Conservation (phyloP, 1,284 basidiomycete genomes). For the Gomphus sp. region DNA sequence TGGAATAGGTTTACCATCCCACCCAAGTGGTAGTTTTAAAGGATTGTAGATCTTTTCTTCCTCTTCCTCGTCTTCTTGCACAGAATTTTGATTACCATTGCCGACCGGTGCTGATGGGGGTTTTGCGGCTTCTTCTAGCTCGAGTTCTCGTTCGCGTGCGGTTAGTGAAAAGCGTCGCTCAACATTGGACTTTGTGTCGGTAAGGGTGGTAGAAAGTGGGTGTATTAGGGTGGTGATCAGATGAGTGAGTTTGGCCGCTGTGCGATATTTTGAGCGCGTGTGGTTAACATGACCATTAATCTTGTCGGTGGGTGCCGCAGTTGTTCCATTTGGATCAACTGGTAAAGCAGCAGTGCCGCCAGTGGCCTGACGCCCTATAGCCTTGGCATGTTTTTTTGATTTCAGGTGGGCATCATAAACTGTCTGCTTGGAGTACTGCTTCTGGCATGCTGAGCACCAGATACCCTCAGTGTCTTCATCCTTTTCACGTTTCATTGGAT, state of each 20-base stretch:
- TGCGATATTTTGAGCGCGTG: constrained; percentile 46
- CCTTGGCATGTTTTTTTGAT: constrained; percentile 93
- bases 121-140: constrained; percentile 77
- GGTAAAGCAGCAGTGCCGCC: constrained; percentile 38
- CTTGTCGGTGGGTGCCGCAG: constrained; percentile 19
- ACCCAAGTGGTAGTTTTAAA: constrained; percentile 92
- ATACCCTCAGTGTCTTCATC: constrained; percentile 56
- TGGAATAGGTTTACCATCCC: constrained; percentile 98
- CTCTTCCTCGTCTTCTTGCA: constrained; percentile 82
- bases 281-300: constrained; percentile 16
- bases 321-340: constrained; percentile 52
- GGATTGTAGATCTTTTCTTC: constrained; percentile 97
- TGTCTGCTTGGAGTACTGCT: constrained; percentile 92
- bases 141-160: constrained; percentile 91
- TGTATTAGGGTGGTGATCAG: constrained; percentile 62
- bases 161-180: constrained; percentile 95
- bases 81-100: constrained; percentile 34
- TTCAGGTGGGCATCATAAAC: constrained; percentile 95
- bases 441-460: constrained; percentile 97
- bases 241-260: constrained; percentile 65
- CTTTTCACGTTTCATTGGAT: constrained; percentile 20
- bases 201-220: constrained; percentile 56
- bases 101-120: constrained; percentile 45
- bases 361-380: constrained; percentile 61
- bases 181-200: constrained; percentile 92